Base-by-base conservation (phyloP, 164 flowering plant species). In the Stephania yunnanensis region DNA sequence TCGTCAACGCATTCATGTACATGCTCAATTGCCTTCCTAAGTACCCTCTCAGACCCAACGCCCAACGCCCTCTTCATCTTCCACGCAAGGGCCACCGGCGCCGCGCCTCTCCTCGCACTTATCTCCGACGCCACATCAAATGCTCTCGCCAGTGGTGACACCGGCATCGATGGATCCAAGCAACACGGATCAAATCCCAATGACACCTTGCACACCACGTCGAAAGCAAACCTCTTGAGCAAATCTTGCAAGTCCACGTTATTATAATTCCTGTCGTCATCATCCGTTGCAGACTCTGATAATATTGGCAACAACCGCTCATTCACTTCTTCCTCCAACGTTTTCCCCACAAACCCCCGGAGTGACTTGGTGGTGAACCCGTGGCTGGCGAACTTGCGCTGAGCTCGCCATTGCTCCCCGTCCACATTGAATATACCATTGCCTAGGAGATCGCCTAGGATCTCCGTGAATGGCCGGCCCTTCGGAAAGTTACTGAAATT, bases 361-460 rank as follows among this genome's bases (percentile, higher is more conserved):
- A 95, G 48, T 0, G 90, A 85, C 68, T 76, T 83, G 3, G 89
- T 78, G 61, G 81, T 87, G 78, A 95, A 92, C 78, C 89, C 92
- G 58, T 87, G 94, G 75, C 95, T 89, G 0, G 89, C 92, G 8
- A 92, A 44, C 84, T 93, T 95, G 25, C 98, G 83, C 69, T 92
- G 98, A 0, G 73, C 48, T 73, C 80, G 70, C 99, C 99, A 95
- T 1, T 76, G 50, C 8, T 86, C 90, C 0, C 99, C 98, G 69
- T 95, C 99, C 10, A 82, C 89, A 72, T 92, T 95, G 80, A 95
- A 95, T 11, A 95, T 95, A 1, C 98, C 99, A 2, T 74, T 12
- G 11, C 99, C 99, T 3, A 95, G 90, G 52, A 95, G 81, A 75
- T 95, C 97, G 0, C 94, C 95, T n/a, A 95, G 89, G 30, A 95